Evolutionary conservation across 257 asterid genomes (phyloP), one percentile per base, ranked within the genome.

Genomic region (Solanum medicagineum): DNA sequence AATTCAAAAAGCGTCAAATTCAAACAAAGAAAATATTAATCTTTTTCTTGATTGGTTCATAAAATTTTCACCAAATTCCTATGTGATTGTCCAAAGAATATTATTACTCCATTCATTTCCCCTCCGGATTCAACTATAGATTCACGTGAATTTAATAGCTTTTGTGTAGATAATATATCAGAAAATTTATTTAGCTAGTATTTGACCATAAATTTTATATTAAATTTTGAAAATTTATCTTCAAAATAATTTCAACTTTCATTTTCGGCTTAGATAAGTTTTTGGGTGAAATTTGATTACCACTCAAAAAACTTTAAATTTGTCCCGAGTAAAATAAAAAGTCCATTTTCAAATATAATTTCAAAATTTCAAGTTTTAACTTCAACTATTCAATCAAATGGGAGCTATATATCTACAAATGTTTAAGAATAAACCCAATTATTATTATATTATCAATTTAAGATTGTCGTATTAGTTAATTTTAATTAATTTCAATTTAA

Each of bases 101-200:
- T 5, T 16, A 15, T 55, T 55, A 6, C 16, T 51, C 1, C 6
- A 10, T 55, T 15, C 60, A 55, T 55, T 32, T 32, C 36, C 0
- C 36, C 36, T 4, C 36, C 2, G 0, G 29, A 29, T 29, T 29
- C 2, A 10, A 5, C 5, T 62, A 62, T 0, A 2, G 7, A 24
- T 63, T 63, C 5, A 26, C 2, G 42, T 26, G 11, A 65, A 65
- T 13, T 32, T 15, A 32, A 0, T 68, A 36, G 0, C 8, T 32
- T 20, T 63, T 63, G n/a, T 20, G 5, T 59, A 20, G 0, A 57
- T 20, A 20, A 59, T 9, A 59, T 20, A 59, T 59, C 0, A 20
- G 17, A 0, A 59, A 20, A 59, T 4, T 9, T 20, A 59, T 20
- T 20, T 20, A 20, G 0, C 0, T 59, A 4, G 1, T 0, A 1